A percentile compares a stretch with the other conserved stretches of the same genome.
These are phyloP conservation scores for Rhodofomes roseus DNA, from an alignment of 1,284 basidiomycete genomes.

Conservation along the genomic window DNA sequence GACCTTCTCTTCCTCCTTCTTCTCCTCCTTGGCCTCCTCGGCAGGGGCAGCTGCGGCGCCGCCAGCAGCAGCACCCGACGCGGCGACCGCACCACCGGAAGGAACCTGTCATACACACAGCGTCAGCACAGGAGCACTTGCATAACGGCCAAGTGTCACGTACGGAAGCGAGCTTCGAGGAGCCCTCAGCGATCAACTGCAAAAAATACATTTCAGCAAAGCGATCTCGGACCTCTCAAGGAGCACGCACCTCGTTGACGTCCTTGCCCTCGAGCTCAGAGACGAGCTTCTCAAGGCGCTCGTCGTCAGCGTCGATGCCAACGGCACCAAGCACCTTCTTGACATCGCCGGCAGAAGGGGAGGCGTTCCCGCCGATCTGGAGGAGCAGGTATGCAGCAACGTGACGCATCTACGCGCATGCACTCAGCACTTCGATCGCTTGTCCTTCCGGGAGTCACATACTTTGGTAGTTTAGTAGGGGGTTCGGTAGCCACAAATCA, in stretches of 20 bases:
- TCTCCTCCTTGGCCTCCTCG: slow-evolving; percentile 62
- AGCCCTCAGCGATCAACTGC: slow-evolving; percentile 90
- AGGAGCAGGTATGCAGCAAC: slow-evolving; percentile 98
- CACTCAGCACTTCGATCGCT: slow-evolving; percentile 11
- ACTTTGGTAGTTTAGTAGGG: slow-evolving; percentile 41
- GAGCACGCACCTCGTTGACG: slow-evolving; percentile 64
- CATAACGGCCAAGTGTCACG: slow-evolving; percentile 27
- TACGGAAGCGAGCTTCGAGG: slow-evolving; percentile 92
- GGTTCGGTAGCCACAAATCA: slow-evolving; percentile 86
- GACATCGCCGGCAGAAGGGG: slow-evolving; percentile 87
- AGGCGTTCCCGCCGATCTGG: slow-evolving; percentile 89
- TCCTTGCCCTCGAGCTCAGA: slow-evolving; percentile 94
- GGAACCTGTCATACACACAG: slow-evolving; percentile 54
- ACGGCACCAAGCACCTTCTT: slow-evolving; percentile 86
- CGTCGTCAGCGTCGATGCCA: slow-evolving; percentile 87
- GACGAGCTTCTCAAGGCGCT: slow-evolving; percentile 83
- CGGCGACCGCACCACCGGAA: slow-evolving; percentile 72
- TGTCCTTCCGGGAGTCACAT: slow-evolving; percentile 13
- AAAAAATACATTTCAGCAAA: background rate
- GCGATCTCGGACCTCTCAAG: too few species aligned
- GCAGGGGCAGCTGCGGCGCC: slow-evolving; percentile 63
- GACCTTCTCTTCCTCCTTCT: slow-evolving; percentile 81
- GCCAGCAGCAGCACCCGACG: slow-evolving; percentile 55
- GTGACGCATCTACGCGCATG: slow-evolving; percentile 78
- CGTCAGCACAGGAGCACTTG: slow-evolving; percentile 16